phyloP scores from a whole-genome alignment of 176 grass and related monocot species.

The Musa schizocarpa region DNA sequence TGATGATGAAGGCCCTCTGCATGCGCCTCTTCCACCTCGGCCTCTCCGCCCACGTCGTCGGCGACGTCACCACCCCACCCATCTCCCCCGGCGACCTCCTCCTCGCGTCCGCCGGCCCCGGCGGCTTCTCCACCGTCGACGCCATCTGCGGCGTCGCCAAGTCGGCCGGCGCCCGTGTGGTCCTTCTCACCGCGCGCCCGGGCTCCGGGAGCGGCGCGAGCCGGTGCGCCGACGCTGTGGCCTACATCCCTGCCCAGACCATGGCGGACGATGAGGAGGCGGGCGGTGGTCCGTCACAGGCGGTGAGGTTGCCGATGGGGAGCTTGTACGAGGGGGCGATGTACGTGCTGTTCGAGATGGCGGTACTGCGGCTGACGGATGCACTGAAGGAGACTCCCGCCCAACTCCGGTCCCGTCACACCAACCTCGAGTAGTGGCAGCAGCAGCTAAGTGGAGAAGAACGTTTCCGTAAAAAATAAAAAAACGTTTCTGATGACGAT shows the following conservation, averaged over 20 bases:
- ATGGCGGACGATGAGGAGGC: slow-evolving; percentile 57
- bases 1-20: slow-evolving; percentile 88
- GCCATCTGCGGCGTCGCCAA: slow-evolving; percentile 69
- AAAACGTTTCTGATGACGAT: too few species aligned
- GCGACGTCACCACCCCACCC: slow-evolving; percentile 57
- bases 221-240: slow-evolving; percentile 45
- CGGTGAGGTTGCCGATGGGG: slow-evolving; percentile 82
- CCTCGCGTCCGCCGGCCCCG: slow-evolving; percentile 64
- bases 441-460: too few species aligned
- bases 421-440: slow-evolving; percentile 20
- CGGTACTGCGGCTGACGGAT: slow-evolving; percentile 44
- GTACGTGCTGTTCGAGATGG: slow-evolving; percentile 98
- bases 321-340: slow-evolving; percentile 82
- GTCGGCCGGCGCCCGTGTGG: slow-evolving; percentile 42
- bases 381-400: slow-evolving; percentile 38
- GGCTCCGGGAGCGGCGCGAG: slow-evolving; percentile 29
- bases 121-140: slow-evolving; percentile 74
- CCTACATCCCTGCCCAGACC: slow-evolving; percentile 59
- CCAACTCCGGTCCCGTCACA: slow-evolving; percentile 49
- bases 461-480: too few species aligned
- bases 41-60: slow-evolving; percentile 55
- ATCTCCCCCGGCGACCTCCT: slow-evolving; percentile 39
- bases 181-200: slow-evolving; percentile 54
- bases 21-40: slow-evolving; percentile 88
- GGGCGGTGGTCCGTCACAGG: background rate